Evolutionary conservation across 371 early-diverging fungal species (phyloP).

Genomic region (Apophysomyces variabilis): DNA sequence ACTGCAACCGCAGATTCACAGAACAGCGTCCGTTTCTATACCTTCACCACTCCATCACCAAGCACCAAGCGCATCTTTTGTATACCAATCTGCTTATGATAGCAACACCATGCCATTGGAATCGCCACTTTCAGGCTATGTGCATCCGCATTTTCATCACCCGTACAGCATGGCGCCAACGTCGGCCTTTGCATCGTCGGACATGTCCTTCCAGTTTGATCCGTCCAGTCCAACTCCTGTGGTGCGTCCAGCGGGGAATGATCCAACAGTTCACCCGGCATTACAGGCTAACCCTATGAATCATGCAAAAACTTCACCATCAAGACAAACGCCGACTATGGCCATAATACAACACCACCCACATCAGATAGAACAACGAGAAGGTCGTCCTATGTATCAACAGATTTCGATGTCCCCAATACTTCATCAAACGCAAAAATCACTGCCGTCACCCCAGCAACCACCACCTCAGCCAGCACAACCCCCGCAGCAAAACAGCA

Average conservation of each 20-base stretch:
- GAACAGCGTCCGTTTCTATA: slow-evolving; percentile 7
- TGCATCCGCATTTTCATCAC: slow-evolving; percentile 8
- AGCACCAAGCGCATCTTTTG: slow-evolving; percentile 4
- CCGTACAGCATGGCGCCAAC: slow-evolving; percentile 19
- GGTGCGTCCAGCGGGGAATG: slow-evolving; percentile 20
- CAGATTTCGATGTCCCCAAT: slow-evolving; percentile 4
- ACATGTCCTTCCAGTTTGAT: slow-evolving; percentile 32
- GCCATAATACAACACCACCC: slow-evolving; percentile 4
- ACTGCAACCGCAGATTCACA: slow-evolving; percentile 3
- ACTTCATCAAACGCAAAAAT: slow-evolving; percentile 6
- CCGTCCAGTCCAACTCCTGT: slow-evolving; percentile 22
- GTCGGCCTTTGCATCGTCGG: slow-evolving; percentile 21
- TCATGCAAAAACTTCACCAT: slow-evolving; percentile 16
- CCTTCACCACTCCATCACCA: slow-evolving; percentile 8
- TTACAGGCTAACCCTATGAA: slow-evolving; percentile 32
- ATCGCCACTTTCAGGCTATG: slow-evolving; percentile 1
- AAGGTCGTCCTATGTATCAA: slow-evolving; percentile 4
- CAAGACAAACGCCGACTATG: slow-evolving; percentile 5
- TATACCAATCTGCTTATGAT: slow-evolving; percentile 2
- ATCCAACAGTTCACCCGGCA: slow-evolving; percentile 33
- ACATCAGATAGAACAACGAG: slow-evolving; percentile 8
- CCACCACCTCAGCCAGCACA: neutral
- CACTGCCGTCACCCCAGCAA: slow-evolving; percentile 3
- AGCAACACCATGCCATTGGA: neutral
- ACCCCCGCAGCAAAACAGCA: neutral